phyloP scores from a whole-genome alignment of 2,329 filamentous ascomycete genomes.

The Monosporascus sp. region DNA sequence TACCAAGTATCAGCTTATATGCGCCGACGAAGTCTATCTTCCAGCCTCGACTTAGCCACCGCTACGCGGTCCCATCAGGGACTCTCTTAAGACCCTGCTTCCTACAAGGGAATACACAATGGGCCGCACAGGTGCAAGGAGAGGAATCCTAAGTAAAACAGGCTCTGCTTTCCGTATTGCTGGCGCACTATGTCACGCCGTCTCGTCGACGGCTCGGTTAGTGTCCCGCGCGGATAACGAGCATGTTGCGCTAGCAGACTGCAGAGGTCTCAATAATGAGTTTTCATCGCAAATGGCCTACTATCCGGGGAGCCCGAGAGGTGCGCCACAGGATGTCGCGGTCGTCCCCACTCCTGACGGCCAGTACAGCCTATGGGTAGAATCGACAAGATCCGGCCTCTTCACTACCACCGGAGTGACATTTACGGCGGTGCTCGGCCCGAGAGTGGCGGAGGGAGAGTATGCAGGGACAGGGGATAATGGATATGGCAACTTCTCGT shows the following conservation, averaged over 20 bases:
- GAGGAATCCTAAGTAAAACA: neutral
- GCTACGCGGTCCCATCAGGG: too few relatives aligned
- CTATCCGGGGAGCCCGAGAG: conserved; percentile 13
- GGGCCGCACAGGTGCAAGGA: neutral
- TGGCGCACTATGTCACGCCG: neutral
- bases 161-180: neutral
- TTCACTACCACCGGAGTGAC: conserved; percentile 22
- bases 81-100: too few relatives aligned
- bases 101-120: neutral
- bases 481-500: conserved; percentile 24
- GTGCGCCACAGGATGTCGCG: conserved; percentile 21
- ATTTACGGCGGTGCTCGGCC: conserved; percentile 23
- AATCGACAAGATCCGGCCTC: conserved; percentile 19
- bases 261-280: conserved; percentile 12
- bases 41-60: too few relatives aligned
- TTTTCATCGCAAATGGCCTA: conserved; percentile 29
- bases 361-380: conserved; percentile 22
- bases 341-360: conserved; percentile 18
- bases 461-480: conserved; percentile 27
- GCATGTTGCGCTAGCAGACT: conserved; percentile 28
- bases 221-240: neutral
- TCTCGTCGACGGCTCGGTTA: neutral
- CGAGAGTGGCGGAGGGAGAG: conserved; percentile 20
- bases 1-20: too few relatives aligned
- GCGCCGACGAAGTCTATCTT: too few relatives aligned